Conservation (phyloP, 2,329 filamentous ascomycete genomes). For the Scedosporium dehoogii region DNA sequence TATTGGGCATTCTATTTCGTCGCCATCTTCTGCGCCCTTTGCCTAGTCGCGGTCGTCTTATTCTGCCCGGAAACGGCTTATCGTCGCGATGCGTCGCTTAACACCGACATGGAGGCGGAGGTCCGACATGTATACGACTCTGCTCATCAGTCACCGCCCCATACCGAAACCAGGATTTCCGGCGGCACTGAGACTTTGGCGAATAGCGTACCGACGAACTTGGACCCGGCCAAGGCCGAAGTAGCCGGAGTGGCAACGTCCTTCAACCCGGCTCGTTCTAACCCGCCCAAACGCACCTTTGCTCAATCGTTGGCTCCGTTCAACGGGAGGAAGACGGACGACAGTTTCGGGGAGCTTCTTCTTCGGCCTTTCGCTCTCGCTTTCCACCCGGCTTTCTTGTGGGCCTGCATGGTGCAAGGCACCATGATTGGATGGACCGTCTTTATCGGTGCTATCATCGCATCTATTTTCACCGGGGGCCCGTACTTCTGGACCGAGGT, state of each 20-base stretch:
- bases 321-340: conserved; percentile 72
- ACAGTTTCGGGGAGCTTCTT: conserved; percentile 55
- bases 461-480: conserved; percentile 70
- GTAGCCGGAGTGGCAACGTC: not conserved
- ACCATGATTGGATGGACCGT: conserved; percentile 93
- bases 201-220: not conserved
- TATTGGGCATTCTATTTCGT: conserved; percentile 83
- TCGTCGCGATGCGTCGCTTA: conserved; percentile 53
- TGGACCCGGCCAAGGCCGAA: not conserved
- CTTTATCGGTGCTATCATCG: conserved; percentile 75
- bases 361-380: conserved; percentile 76
- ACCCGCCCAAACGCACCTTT: conserved; percentile 46
- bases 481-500: conserved; percentile 76
- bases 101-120: conserved; percentile 53
- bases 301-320: conserved; percentile 56
- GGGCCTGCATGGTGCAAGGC: conserved; percentile 72
- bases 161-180: not conserved
- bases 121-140: conserved; percentile 11
- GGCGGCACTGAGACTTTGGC: conserved; percentile 1
- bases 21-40: conserved; percentile 66
- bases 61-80: conserved; percentile 82
- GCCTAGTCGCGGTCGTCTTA: conserved; percentile 63
- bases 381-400: conserved; percentile 75
- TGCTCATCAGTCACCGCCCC: not conserved
- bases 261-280: conserved; percentile 5